Conservation (phyloP, 140 eudicot genomes). For the Erigeron philadelphicus region DNA sequence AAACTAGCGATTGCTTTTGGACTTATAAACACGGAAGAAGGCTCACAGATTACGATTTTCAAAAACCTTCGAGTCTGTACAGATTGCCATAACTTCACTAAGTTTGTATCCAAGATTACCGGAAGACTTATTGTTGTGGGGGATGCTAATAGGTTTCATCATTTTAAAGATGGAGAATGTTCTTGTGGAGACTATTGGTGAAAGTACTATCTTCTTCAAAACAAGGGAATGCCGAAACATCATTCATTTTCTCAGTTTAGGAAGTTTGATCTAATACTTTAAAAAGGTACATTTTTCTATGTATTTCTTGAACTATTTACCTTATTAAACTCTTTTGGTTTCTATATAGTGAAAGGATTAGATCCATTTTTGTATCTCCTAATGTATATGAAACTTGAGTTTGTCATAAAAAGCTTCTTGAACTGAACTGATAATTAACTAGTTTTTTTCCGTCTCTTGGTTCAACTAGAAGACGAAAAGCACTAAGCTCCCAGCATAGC, state of each 20-base stretch:
- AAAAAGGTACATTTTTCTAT: not conserved
- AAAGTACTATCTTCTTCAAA: constrained; percentile 20
- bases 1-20: constrained; percentile 88
- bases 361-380: not conserved
- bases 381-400: not conserved
- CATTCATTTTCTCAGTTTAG: not conserved
- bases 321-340: not conserved
- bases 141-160: constrained; percentile 96
- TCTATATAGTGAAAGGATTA: not conserved
- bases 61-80: constrained; percentile 90
- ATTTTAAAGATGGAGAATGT: constrained; percentile 74
- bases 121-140: constrained; percentile 72
- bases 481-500: too few species aligned
- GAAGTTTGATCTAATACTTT: not conserved
- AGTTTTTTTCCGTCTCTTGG: too few species aligned
- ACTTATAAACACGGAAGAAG: constrained; percentile 54
- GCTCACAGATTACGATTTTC: constrained; percentile 70
- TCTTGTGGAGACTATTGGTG: constrained; percentile 98
- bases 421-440: not conserved
- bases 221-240: not conserved
- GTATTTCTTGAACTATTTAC: not conserved
- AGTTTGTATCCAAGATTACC: constrained; percentile 66
- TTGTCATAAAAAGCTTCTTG: not conserved
- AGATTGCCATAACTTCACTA: constrained; percentile 90
- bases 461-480: too few species aligned